phyloP scores from a whole-genome alignment of 1,284 basidiomycete species.

The Ustilago curta region DNA sequence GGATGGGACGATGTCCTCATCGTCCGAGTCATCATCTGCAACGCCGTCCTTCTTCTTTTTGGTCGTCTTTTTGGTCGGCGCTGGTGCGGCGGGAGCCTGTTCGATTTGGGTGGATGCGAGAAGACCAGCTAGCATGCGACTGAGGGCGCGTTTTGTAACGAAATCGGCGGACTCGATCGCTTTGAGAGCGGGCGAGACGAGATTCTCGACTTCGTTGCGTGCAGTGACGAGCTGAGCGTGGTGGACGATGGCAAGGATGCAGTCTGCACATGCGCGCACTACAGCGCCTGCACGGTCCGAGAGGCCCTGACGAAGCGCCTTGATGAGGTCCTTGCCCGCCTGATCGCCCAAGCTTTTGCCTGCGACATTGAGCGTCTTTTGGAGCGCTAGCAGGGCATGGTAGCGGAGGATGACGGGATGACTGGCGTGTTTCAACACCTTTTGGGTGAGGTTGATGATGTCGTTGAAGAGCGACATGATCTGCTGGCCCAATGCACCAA shows the following conservation, averaged over 20 bases:
- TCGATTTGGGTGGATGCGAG: constrained; percentile 86
- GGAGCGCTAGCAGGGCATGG: constrained; percentile 81
- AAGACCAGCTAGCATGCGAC: constrained; percentile 83
- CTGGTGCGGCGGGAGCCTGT: constrained; percentile 71
- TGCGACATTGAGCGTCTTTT: constrained; percentile 81
- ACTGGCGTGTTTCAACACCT: constrained; percentile 42
- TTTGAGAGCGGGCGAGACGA: constrained; percentile 79
- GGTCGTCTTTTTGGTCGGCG: constrained; percentile 69
- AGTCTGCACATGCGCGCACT: constrained; percentile 83
- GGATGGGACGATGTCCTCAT: constrained; percentile 67
- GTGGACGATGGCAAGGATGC: constrained; percentile 66
- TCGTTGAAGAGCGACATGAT: constrained; percentile 95
- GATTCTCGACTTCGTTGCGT: constrained; percentile 79
- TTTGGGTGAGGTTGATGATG: constrained; percentile 71
- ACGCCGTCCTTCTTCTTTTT: constrained; percentile 73
- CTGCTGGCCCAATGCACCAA: constrained; percentile 82
- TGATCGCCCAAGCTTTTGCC: constrained; percentile 86
- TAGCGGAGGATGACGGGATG: constrained; percentile 79
- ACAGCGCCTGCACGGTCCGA: constrained; percentile 87
- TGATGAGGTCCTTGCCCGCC: constrained; percentile 83
- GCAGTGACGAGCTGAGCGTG: constrained; percentile 69
- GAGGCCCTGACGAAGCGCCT: constrained; percentile 81
- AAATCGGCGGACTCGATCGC: constrained; percentile 83
- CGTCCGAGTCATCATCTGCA: constrained; percentile 71
- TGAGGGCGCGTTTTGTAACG: constrained; percentile 81